A percentile compares a stretch with the other conserved stretches of the same genome.
These are phyloP conservation scores for Iris pallida DNA, from an alignment of 116 monocot genomes.

Conservation along the genomic window DNA sequence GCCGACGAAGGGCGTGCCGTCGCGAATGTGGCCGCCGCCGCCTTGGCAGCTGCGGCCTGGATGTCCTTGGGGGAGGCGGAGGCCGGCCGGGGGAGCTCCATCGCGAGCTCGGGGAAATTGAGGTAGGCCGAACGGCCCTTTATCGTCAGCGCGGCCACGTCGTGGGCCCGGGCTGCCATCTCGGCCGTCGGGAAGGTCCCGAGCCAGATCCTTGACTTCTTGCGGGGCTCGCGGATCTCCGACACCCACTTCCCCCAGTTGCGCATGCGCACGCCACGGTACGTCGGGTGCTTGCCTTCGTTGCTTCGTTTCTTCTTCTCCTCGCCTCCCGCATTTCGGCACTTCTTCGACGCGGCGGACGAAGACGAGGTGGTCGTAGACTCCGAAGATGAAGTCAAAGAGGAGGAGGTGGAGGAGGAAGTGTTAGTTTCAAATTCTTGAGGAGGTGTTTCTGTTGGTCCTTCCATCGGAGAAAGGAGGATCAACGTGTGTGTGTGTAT, in stretches of 20 bases:
- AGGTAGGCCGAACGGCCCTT: slow-evolving; percentile 16
- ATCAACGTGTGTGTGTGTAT: no score
- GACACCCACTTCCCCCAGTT: slow-evolving; percentile 29
- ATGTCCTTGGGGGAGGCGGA: slow-evolving; percentile 15
- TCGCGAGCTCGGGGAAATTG: slow-evolving; percentile 18
- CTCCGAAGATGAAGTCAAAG: no score
- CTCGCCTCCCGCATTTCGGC: background rate
- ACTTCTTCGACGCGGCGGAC: background rate
- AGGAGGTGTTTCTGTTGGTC: no score
- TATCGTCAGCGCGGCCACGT: slow-evolving; percentile 14
- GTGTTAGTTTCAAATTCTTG: no score
- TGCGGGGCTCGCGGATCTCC: slow-evolving; percentile 21
- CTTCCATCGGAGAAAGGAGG: no score
- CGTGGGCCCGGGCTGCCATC: slow-evolving; percentile 24
- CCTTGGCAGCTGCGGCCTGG: slow-evolving; percentile 20
- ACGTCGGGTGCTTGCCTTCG: slow-evolving; percentile 12
- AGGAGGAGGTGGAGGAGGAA: no score
- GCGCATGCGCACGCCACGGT: slow-evolving; percentile 25
- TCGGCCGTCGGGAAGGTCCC: slow-evolving; percentile 22
- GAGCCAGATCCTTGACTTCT: slow-evolving; percentile 23
- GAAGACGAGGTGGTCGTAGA: no score
- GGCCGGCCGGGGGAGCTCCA: slow-evolving; percentile 15
- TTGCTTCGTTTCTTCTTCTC: background rate
- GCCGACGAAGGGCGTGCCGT: background rate
- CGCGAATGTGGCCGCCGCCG: background rate